Conservation (phyloP, 129 eudicot genomes). For the Erigeron canadensis region DNA sequence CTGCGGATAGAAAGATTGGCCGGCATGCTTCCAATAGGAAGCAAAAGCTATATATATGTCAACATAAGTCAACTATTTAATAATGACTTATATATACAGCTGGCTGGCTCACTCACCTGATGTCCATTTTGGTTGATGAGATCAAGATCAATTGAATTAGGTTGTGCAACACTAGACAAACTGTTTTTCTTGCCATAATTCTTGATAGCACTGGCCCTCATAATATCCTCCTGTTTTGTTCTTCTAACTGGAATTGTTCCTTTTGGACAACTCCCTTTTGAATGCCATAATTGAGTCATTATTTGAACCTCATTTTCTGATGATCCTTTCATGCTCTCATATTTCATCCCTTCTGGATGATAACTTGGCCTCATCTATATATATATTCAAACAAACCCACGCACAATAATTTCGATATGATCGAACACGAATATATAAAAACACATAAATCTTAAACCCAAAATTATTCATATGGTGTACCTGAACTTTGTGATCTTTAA, state of each 20-base stretch:
- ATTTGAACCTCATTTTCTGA: constrained; percentile 5
- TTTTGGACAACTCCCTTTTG: constrained; percentile 57
- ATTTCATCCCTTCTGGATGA: constrained; percentile 75
- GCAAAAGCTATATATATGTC: background rate
- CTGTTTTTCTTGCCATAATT: constrained; percentile 59
- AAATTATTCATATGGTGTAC: constrained; percentile 23
- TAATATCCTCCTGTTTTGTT: constrained; percentile 62
- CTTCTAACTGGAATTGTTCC: constrained; percentile 83
- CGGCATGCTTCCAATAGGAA: no score
- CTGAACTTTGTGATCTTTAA: constrained; percentile 74
- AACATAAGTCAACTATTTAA: constrained; percentile 22
- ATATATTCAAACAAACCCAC: background rate
- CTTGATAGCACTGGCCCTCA: constrained; percentile 71
- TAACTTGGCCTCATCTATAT: constrained; percentile 68
- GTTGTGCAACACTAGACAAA: constrained; percentile 42
- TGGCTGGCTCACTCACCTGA: constrained; percentile 63
- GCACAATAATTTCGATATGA: background rate
- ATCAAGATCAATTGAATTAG: constrained; percentile 68
- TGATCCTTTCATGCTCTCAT: constrained; percentile 38
- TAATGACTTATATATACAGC: constrained; percentile 16
- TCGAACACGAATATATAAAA: background rate
- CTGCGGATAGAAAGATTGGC: no score
- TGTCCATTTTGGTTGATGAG: constrained; percentile 79
- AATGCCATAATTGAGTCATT: constrained; percentile 69
- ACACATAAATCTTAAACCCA: background rate